These are phyloP conservation scores for Fusarium compactum DNA, from an alignment of 2,329 filamentous ascomycete genomes.

Conservation along the genomic window DNA sequence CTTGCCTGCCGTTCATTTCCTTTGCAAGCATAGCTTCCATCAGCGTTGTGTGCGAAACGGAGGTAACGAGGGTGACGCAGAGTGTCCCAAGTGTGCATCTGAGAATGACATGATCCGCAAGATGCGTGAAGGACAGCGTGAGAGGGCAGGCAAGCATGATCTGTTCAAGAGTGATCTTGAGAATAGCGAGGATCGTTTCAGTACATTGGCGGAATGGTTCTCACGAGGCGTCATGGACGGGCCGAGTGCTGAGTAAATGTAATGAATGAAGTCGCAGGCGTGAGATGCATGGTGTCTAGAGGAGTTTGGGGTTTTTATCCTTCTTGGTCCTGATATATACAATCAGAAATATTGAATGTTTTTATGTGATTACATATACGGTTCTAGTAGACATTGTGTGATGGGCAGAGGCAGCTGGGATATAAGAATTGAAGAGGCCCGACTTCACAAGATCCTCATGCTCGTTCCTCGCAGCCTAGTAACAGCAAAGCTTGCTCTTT, in stretches of 20 bases:
- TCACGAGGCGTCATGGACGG: slow-evolving; percentile 87
- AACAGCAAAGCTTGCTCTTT: too few species aligned
- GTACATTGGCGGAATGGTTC: slow-evolving; percentile 95
- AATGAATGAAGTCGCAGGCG: background rate
- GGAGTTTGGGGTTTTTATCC: slow-evolving; percentile 34
- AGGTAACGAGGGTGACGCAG: slow-evolving; percentile 70
- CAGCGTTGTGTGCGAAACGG: slow-evolving; percentile 79
- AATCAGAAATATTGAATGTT: slow-evolving; percentile 15
- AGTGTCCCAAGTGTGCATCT: slow-evolving; percentile 87
- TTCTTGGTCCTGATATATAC: background rate
- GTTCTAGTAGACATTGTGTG: background rate
- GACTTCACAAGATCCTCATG: too few species aligned
- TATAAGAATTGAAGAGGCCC: too few species aligned
- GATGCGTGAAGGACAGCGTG: slow-evolving; percentile 86
- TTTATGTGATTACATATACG: background rate
- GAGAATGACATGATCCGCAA: slow-evolving; percentile 90
- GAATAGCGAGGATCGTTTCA: slow-evolving; percentile 84
- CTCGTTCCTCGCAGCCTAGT: too few species aligned
- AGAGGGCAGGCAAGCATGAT: slow-evolving; percentile 88
- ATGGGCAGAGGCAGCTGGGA: background rate
- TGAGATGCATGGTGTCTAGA: slow-evolving; percentile 31
- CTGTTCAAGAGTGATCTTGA: slow-evolving; percentile 86
- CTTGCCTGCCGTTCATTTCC: slow-evolving; percentile 91
- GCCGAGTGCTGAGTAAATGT: slow-evolving; percentile 49
- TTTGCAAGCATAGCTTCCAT: slow-evolving; percentile 98